Base-by-base conservation (phyloP, 2,329 filamentous ascomycete species). In the Teratosphaeria nubilosa region DNA sequence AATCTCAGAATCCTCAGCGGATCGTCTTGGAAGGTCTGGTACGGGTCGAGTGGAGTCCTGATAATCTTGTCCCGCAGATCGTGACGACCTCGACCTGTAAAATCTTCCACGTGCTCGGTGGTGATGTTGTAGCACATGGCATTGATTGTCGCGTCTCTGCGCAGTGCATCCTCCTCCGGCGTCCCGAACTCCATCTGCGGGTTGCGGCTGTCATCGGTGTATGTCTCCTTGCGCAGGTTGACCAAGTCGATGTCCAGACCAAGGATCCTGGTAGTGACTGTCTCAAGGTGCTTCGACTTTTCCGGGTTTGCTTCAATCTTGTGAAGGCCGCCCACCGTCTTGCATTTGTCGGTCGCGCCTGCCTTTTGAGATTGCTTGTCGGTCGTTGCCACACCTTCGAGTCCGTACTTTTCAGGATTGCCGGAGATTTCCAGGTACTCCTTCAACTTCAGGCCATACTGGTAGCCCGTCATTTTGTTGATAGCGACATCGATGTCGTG, bases 281-380 rank as follows among this genome's bases (percentile, higher is more conserved):
- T 97, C 74, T 95, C 92, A 14, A 97, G 82, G 70, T 97, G 90
- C 75, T 97, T 97, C 22, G 91, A 96, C 75, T 96, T 96, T 68
- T 96, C 91, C 0, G 91, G 92, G 71, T 97, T 97, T 58, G 87
- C 87, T 56, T 87, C 86, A 64, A 96, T 92, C 72, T 90, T 95
- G 78, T 96, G 87, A 32, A 96, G 79, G 62, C 83, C 86, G 54
- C 87, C 86, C 56, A 94, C 78, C 58, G 86, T 85, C 56, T 81
- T 80, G 20, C 71, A 74, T 67, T 77, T 77, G 64, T 73, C 72
- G 14, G 66, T 70, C n/a, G 66, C 65, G 25, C 67, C 71, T n/a
- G 72, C 69, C 56, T 73, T 74, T 74, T 69, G 31, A 72, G 67
- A 70, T 56, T 73, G 69, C 59, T 69, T 70, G 34, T 74, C 71